Evolutionary conservation across 2,329 filamentous ascomycete species (phyloP).

Genomic region (Akanthomyces lecanii): DNA sequence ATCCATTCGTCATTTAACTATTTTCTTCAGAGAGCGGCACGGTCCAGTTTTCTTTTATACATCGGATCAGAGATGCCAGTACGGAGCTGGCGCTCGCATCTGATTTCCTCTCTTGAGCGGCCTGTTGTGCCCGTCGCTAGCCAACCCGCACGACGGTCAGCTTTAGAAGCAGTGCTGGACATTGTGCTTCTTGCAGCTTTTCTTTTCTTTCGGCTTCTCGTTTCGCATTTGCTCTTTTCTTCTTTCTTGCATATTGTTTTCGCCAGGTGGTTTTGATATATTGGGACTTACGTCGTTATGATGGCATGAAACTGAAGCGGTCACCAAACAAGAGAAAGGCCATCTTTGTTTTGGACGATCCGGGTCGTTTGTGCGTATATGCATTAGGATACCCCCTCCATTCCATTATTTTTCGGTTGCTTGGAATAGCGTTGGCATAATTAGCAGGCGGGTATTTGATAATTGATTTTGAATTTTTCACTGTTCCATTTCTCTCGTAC

Average conservation of each 20-base stretch:
- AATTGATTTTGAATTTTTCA: not conserved
- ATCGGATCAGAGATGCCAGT: not conserved
- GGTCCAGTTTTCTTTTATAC: not conserved
- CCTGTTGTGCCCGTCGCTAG: not conserved
- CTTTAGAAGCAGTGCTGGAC: conserved; percentile 15
- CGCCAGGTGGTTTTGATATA: not conserved
- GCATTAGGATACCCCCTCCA: conserved; percentile 16
- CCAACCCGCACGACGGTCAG: not conserved
- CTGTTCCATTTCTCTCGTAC: not conserved
- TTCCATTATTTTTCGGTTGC: conserved; percentile 14
- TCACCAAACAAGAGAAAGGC: not conserved
- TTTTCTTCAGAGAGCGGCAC: not conserved
- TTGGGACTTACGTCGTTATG: conserved; percentile 4
- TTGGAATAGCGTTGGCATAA: conserved; percentile 17
- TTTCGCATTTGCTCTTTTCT: not conserved
- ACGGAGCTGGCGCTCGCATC: not conserved
- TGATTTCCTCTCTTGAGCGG: not conserved
- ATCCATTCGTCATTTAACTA: not conserved
- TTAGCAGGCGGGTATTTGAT: conserved; percentile 16
- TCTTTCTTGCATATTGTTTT: conserved; percentile 1
- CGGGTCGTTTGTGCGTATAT: conserved; percentile 12
- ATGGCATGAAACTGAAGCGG: conserved; percentile 6
- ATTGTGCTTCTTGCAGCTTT: conserved; percentile 1
- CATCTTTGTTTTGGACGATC: not conserved
- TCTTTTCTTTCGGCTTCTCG: not conserved